Conservation (phyloP, 192 early-diverging fungal species). For the Funneliformis mosseae region DNA sequence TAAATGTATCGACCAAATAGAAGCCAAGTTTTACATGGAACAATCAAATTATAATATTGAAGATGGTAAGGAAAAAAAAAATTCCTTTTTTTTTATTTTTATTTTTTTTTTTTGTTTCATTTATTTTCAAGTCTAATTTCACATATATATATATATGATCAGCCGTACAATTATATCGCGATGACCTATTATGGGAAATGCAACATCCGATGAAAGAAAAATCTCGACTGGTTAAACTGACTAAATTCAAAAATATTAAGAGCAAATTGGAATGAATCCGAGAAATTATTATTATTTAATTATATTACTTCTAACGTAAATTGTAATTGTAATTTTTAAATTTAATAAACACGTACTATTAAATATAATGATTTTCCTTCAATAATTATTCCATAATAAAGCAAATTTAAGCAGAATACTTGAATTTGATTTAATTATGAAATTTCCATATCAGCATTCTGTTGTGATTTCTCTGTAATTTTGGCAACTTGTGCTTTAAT, state of each 20-base stretch:
- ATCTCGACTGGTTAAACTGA: neutral
- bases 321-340: too few relatives aligned
- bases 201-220: constrained; percentile 22
- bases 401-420: neutral
- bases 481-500: constrained; percentile 69
- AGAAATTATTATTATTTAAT: too few relatives aligned
- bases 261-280: neutral
- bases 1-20: constrained; percentile 27
- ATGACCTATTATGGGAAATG: constrained; percentile 28
- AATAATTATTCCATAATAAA: too few relatives aligned
- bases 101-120: neutral
- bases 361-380: too few relatives aligned
- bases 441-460: constrained; percentile 69
- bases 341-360: too few relatives aligned
- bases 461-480: constrained; percentile 49
- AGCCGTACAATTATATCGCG: neutral
- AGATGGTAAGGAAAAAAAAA: neutral
- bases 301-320: neutral
- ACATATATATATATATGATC: too few relatives aligned
- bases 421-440: constrained; percentile 42
- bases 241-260: neutral
- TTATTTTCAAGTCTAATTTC: too few relatives aligned
- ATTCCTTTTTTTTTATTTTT: neutral
- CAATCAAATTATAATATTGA: constrained; percentile 26
- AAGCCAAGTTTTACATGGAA: constrained; percentile 29